Evolutionary conservation across 768 basidiomycete genomes (phyloP).

Genomic region (Kwoniella mangroviensis): DNA sequence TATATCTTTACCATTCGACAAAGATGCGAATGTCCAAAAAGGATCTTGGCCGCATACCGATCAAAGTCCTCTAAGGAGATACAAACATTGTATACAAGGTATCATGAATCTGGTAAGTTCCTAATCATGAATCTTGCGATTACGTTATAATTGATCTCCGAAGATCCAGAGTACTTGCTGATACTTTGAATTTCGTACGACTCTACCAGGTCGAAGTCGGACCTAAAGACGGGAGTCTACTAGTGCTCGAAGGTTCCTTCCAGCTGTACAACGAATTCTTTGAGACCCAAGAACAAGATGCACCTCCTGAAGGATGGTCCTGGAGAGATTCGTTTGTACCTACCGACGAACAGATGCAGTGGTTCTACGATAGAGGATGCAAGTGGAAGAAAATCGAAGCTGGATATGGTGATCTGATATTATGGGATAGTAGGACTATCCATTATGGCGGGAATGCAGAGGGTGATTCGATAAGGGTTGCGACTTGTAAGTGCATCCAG

Average conservation of each 20-base stretch:
- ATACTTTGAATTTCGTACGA: neutral
- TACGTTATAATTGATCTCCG: too few relatives aligned
- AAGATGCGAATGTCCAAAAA: slow-evolving; percentile 26
- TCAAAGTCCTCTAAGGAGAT: slow-evolving; percentile 40
- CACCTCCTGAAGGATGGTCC: slow-evolving; percentile 37
- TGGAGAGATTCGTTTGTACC: slow-evolving; percentile 36
- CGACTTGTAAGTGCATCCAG: slow-evolving; percentile 51
- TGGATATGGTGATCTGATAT: slow-evolving; percentile 53
- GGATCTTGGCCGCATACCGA: slow-evolving; percentile 51
- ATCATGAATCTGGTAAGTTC: slow-evolving; percentile 48
- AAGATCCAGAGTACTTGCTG: too few relatives aligned
- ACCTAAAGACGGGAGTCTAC: slow-evolving; percentile 58
- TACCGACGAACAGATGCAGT: slow-evolving; percentile 44
- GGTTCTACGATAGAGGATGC: slow-evolving; percentile 51
- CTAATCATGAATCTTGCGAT: too few relatives aligned
- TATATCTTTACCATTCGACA: slow-evolving; percentile 42
- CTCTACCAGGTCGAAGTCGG: slow-evolving; percentile 27
- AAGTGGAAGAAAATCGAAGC: slow-evolving; percentile 50
- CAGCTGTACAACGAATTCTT: slow-evolving; percentile 27
- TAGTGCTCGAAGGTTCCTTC: slow-evolving; percentile 36
- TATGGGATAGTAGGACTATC: slow-evolving; percentile 49
- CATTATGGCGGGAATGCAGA: slow-evolving; percentile 49
- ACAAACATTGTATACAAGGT: slow-evolving; percentile 45
- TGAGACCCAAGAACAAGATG: slow-evolving; percentile 37
- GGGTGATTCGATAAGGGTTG: slow-evolving; percentile 42